phyloP scores from a whole-genome alignment of 768 basidiomycete genomes.

The Xerocomus potaroensis region DNA sequence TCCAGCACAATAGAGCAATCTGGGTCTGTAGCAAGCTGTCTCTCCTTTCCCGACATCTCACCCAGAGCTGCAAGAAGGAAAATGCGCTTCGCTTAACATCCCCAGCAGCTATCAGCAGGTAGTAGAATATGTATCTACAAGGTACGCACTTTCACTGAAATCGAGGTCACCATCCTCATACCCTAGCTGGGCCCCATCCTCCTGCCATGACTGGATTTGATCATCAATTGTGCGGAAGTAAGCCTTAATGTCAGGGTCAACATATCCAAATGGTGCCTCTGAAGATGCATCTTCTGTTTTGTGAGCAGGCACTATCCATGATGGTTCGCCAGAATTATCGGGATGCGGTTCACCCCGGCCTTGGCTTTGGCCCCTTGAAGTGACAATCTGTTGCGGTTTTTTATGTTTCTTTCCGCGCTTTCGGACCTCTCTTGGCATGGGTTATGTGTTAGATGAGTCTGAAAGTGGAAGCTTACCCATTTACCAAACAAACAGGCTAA shows the following conservation, averaged over 20 bases:
- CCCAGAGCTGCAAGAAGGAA: conserved; percentile 80
- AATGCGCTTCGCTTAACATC: conserved; percentile 56
- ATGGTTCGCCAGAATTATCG: conserved; percentile 43
- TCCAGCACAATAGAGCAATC: conserved; percentile 91
- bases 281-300: conserved; percentile 39
- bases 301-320: conserved; percentile 60
- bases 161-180: conserved; percentile 47
- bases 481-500: no score
- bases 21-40: conserved; percentile 86
- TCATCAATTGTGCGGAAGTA: conserved; percentile 89
- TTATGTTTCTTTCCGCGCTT: conserved; percentile 77
- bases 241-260: conserved; percentile 87
- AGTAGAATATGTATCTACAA: no score
- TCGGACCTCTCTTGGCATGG: conserved; percentile 67
- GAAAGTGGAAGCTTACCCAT: no score
- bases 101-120: background rate
- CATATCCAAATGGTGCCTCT: conserved; percentile 85
- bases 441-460: background rate
- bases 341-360: conserved; percentile 1
- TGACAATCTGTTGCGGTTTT: conserved; percentile 35
- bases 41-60: conserved; percentile 86
- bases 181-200: conserved; percentile 37
- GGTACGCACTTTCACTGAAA: conserved; percentile 63
- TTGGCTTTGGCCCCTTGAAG: background rate
- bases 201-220: conserved; percentile 85